A percentile compares a stretch with the other conserved stretches of the same genome.
Evolutionary conservation across 805 yeast species (phyloP).

Genomic region (Groenewaldozyma tartarivorans): DNA sequence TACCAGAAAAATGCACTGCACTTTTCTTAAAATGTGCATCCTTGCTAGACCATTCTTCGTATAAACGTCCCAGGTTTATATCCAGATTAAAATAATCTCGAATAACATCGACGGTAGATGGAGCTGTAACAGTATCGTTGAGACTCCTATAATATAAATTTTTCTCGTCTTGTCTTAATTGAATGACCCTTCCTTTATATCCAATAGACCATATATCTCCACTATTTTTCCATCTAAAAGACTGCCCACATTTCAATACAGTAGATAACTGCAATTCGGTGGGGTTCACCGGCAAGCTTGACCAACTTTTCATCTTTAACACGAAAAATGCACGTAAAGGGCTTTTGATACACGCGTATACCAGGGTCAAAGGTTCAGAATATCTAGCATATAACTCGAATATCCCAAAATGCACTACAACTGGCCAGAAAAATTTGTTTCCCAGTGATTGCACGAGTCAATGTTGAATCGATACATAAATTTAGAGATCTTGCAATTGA

Average conservation of each 20-base stretch:
- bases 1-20: slow-evolving; percentile 43
- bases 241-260: slow-evolving; percentile 77
- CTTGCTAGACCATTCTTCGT: slow-evolving; percentile 48
- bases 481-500: no score
- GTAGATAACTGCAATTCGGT: slow-evolving; percentile 49
- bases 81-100: slow-evolving; percentile 63
- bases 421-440: no score
- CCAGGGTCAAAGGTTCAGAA: no score
- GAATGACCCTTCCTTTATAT: slow-evolving; percentile 46
- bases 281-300: slow-evolving; percentile 14
- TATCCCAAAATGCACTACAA: no score
- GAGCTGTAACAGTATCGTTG: slow-evolving; percentile 8
- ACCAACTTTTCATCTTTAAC: slow-evolving; percentile 20
- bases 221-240: slow-evolving; percentile 67
- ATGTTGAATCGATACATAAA: no score
- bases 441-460: no score
- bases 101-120: slow-evolving; percentile 30
- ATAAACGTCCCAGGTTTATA: slow-evolving; percentile 44
- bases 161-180: slow-evolving; percentile 50
- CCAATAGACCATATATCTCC: slow-evolving; percentile 47
- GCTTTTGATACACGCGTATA: no score
- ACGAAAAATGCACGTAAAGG: no score
- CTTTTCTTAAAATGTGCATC: slow-evolving; percentile 42
- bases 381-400: no score
- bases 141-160: slow-evolving; percentile 42